Evolutionary conservation across 257 asterid genomes (phyloP), one percentile per base, ranked within the genome.

Genomic region (Salvia splendens): DNA sequence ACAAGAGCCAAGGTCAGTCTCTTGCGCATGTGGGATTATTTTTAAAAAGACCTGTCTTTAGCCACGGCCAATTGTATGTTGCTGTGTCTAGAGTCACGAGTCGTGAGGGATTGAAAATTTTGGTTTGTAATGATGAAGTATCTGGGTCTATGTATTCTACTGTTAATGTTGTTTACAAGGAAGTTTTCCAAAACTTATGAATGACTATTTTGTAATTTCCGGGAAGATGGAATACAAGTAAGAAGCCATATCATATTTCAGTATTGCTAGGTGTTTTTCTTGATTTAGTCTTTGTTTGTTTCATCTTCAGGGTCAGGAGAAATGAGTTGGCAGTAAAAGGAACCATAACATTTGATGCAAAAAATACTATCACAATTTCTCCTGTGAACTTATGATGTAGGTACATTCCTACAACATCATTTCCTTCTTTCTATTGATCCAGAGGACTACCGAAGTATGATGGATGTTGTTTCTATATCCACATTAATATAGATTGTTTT

Each of bases 391-490:
- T 94, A 95, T 91, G 99, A 91, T 20, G 24, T 20, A 20, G 24
- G 24, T 20, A 20, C 36, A 43, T 64, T 30, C 35, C 4, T 11
- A 42, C 11, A 58, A 30, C 76, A 65, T 61, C 73, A 20, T 72
- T 68, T 66, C 57, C 49, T 67, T 59, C 42, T 64, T 72, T 75
- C 49, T 70, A 49, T 64, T 57, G 68, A 67, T 75, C 57, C 89
- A 94, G 99, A 72, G 99, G 99, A 66, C 85, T 85, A 42, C 93
- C 91, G 4, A 94, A 91, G 86, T 94, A 94, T 24, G 96, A 91
- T 68, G 95, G 96, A 73, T 94, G 99, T 78, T 94, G 99, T 84
- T 78, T 94, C 78, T 94, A 97, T 94, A 94, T 94, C 99, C 99
- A 8, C 79, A 12, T 76, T 65, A 40, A 50, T 55, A 74, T 35